Percentiles rank a stretch among this genome's conserved stretches.
phyloP scores from a whole-genome alignment of 805 yeast genomes.

The Kodamaea laetipori region DNA sequence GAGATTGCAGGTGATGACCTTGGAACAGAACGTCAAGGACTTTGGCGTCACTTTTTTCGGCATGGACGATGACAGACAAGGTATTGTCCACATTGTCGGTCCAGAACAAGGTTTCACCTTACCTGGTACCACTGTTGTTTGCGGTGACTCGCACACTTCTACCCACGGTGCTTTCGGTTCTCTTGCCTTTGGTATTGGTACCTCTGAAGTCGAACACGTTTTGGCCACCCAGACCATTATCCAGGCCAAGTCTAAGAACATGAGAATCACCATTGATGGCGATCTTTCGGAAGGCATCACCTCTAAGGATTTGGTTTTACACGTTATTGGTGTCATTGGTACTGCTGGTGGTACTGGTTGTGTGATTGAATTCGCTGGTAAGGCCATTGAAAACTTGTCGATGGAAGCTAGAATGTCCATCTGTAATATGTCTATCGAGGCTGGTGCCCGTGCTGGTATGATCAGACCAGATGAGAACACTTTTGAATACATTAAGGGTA shows the following conservation, averaged over 20 bases:
- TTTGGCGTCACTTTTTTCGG: conserved; percentile 93
- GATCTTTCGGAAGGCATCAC: conserved; percentile 86
- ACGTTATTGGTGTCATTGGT: conserved; percentile 94
- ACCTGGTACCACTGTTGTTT: conserved; percentile 98
- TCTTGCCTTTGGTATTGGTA: conserved; percentile 97
- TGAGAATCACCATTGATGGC: conserved; percentile 87
- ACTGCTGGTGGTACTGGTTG: conserved; percentile 99
- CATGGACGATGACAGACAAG: conserved; percentile 92
- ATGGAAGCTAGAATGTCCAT: conserved; percentile 99
- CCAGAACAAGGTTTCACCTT: conserved; percentile 99
- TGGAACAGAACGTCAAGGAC: conserved; percentile 88
- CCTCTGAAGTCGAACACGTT: conserved; percentile 98
- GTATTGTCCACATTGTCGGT: conserved; percentile 97
- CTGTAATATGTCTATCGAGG: conserved; percentile 99
- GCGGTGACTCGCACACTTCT: conserved; percentile 99
- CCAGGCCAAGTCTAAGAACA: conserved; percentile 93
- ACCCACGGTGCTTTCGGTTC: conserved; percentile 99
- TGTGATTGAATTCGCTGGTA: conserved; percentile 96
- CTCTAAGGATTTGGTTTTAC: conserved; percentile 91
- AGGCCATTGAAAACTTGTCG: conserved; percentile 83
- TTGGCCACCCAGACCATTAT: conserved; percentile 95
- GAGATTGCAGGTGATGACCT: conserved; percentile 85
- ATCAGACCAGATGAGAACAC: conserved; percentile 93
- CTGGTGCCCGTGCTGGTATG: conserved; percentile 99
- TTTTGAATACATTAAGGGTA: conserved; percentile 83